A percentile compares a stretch with the other conserved stretches of the same genome.
These are phyloP conservation scores for Solanum neorickii DNA, from an alignment of 257 asterid genomes.

Conservation along the genomic window DNA sequence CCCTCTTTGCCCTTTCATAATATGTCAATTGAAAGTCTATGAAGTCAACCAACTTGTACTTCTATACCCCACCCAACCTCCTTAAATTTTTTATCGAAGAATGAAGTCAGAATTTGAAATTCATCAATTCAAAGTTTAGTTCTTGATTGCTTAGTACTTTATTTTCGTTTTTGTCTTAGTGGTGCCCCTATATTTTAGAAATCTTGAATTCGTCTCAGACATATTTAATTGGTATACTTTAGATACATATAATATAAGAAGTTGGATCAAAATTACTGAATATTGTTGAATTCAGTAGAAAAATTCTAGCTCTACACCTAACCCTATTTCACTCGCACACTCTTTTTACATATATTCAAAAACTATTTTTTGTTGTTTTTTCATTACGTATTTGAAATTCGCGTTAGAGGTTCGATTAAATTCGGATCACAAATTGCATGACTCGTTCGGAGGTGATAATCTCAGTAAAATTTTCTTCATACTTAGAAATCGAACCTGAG, in stretches of 20 bases:
- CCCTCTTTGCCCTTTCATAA: neutral
- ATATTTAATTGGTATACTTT: neutral
- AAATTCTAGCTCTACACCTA: neutral
- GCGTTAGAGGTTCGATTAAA: too few species aligned
- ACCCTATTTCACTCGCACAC: neutral
- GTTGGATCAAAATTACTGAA: neutral
- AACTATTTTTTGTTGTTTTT: too few species aligned
- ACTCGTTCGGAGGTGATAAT: too few species aligned
- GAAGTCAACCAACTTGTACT: neutral
- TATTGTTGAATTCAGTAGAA: neutral
- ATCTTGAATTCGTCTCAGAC: neutral
- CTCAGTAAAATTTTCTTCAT: too few species aligned
- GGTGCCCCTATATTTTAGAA: neutral
- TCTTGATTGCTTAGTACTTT: too few species aligned
- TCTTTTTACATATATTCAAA: neutral
- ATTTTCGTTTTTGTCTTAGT: neutral
- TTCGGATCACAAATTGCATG: too few species aligned
- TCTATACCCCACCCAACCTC: neutral
- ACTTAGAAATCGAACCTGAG: rapidly evolving
- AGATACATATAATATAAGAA: neutral
- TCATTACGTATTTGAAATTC: too few species aligned
- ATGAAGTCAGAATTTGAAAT: neutral
- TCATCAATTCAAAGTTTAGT: rapidly evolving
- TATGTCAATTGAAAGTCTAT: neutral
- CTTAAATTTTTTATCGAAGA: neutral